These are phyloP conservation scores for Hortaea werneckii DNA, from an alignment of 2,329 filamentous ascomycete genomes.

Conservation along the genomic window DNA sequence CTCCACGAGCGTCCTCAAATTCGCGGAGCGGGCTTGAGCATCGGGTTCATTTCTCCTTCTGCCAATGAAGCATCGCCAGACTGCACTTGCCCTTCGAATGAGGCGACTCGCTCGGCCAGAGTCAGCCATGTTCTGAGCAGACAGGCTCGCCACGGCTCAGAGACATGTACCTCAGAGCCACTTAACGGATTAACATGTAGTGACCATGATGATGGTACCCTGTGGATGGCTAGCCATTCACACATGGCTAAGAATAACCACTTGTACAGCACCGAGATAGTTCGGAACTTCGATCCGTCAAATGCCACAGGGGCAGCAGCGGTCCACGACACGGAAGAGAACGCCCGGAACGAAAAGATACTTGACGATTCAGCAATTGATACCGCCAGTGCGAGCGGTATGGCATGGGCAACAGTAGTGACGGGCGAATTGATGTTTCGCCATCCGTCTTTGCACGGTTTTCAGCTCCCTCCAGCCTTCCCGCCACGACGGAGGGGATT, in stretches of 20 bases:
- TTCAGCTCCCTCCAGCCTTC: neutral
- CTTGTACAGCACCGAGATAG: neutral
- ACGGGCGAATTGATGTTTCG: neutral
- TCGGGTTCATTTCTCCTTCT: too few relatives aligned
- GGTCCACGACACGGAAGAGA: neutral
- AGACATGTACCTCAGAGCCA: too few relatives aligned
- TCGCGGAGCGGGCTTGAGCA: too few relatives aligned
- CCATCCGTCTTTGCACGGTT: neutral
- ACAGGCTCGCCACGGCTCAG: too few relatives aligned
- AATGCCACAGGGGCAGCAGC: neutral
- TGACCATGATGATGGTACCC: too few relatives aligned
- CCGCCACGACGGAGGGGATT: neutral
- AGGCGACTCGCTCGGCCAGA: too few relatives aligned
- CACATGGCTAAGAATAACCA: neutral
- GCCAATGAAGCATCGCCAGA: too few relatives aligned
- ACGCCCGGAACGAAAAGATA: neutral
- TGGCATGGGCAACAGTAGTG: neutral
- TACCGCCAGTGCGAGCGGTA: neutral
- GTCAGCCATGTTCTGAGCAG: too few relatives aligned
- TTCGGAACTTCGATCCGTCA: neutral
- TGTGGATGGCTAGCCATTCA: too few relatives aligned
- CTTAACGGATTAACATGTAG: too few relatives aligned
- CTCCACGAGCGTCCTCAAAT: too few relatives aligned
- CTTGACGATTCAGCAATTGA: neutral
- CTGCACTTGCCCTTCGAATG: too few relatives aligned